Percentiles rank a stretch among this genome's conserved stretches.
phyloP scores from a whole-genome alignment of 2,329 filamentous ascomycete genomes.

The Aureobasidium subglaciale region DNA sequence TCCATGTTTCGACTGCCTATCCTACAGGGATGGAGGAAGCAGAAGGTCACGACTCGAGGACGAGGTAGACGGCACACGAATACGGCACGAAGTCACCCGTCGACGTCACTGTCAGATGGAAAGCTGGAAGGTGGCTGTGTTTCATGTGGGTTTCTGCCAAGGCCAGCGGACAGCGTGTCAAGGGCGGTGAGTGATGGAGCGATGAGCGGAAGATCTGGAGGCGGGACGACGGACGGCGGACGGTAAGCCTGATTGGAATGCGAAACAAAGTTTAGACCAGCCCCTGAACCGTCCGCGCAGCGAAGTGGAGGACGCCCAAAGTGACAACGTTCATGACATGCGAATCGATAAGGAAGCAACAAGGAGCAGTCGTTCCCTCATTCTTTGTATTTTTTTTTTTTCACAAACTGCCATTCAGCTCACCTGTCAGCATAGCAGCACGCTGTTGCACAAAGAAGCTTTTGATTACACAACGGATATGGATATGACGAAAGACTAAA shows the following conservation, averaged over 20 bases:
- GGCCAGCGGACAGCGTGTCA: neutral
- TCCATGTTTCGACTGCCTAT: neutral
- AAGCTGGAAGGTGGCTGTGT: slow-evolving; percentile 6
- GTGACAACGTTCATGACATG: neutral
- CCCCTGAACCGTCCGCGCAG: slow-evolving; percentile 1
- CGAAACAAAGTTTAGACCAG: slow-evolving; percentile 8
- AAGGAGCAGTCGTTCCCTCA: neutral
- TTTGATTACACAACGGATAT: neutral
- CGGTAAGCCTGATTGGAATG: slow-evolving; percentile 1
- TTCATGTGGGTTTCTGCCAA: neutral
- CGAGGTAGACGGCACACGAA: neutral
- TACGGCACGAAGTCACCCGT: too few species aligned
- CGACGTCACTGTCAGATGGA: slow-evolving; percentile 1
- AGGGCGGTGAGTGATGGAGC: neutral
- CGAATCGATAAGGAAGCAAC: neutral
- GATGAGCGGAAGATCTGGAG: neutral
- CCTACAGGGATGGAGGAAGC: neutral
- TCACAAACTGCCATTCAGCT: neutral
- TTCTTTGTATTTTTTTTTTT: too few species aligned
- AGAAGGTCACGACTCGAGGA: neutral
- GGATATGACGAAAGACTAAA: neutral
- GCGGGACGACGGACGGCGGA: neutral
- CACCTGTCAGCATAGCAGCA: too few species aligned
- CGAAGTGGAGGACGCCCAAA: neutral
- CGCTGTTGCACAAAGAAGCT: neutral